phyloP scores from a whole-genome alignment of 2,329 filamentous ascomycete genomes.

The Neospermospora avenae region DNA sequence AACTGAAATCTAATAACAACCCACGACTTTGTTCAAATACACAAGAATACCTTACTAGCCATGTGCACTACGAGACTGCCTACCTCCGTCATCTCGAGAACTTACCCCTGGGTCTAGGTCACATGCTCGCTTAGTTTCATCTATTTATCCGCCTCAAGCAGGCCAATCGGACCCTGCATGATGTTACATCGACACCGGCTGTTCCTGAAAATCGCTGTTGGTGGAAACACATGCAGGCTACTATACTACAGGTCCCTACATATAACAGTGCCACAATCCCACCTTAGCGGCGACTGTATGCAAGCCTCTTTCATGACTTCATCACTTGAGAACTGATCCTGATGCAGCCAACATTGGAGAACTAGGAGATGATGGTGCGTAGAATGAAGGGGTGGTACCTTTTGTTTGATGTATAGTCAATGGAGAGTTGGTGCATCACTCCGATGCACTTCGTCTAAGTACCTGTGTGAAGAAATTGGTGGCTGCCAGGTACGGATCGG shows the following conservation, averaged over 20 bases:
- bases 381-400: neutral
- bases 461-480: neutral
- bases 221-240: neutral
- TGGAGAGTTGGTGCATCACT: neutral
- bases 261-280: neutral
- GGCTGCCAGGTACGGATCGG: neutral
- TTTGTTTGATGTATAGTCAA: neutral
- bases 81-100: neutral
- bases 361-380: neutral
- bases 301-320: neutral
- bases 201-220: neutral
- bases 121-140: neutral
- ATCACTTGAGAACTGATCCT: neutral
- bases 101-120: neutral
- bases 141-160: neutral
- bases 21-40: neutral
- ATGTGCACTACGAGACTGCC: neutral
- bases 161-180: neutral
- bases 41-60: neutral
- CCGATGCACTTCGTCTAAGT: neutral
- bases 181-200: neutral
- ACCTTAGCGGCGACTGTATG: neutral
- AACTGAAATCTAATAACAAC: no score
- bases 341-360: neutral
- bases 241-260: neutral